phyloP scores from a whole-genome alignment of 169 alveolate genomes.

The Cryptosporidium parvum region DNA sequence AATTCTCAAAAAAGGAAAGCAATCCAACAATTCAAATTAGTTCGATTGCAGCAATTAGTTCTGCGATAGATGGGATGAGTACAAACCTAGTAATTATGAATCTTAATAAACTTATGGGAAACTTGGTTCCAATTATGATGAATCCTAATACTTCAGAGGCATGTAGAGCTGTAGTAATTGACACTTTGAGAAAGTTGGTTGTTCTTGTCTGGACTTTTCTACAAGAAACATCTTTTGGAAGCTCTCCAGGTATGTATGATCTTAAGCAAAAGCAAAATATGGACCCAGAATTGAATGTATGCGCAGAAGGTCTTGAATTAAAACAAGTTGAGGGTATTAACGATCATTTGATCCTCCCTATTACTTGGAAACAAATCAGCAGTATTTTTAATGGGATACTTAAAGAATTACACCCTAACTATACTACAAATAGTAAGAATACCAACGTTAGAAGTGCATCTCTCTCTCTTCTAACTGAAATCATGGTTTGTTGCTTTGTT shows the following conservation, averaged over 20 bases:
- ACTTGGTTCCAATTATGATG: slow-evolving; percentile 39
- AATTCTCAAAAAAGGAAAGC: slow-evolving; percentile 26
- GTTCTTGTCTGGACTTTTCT: slow-evolving; percentile 64
- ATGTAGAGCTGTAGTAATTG: slow-evolving; percentile 76
- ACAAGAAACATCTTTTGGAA: slow-evolving; percentile 69
- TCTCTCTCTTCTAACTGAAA: slow-evolving; percentile 56
- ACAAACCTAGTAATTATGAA: slow-evolving; percentile 41
- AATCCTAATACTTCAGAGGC: slow-evolving; percentile 65
- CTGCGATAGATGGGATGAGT: slow-evolving; percentile 74
- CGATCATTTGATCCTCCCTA: slow-evolving; percentile 35
- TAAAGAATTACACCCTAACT: slow-evolving; percentile 60
- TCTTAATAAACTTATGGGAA: slow-evolving; percentile 33
- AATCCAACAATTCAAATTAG: slow-evolving; percentile 51
- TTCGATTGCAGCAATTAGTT: slow-evolving; percentile 66
- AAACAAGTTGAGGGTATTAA: not conserved
- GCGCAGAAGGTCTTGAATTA: not conserved
- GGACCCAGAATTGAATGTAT: not conserved
- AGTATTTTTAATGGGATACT: slow-evolving; percentile 24
- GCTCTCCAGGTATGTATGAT: slow-evolving; percentile 66
- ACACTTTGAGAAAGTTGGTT: slow-evolving; percentile 43
- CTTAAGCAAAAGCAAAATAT: not conserved
- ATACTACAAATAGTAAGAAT: slow-evolving; percentile 37
- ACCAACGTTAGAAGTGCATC: slow-evolving; percentile 66
- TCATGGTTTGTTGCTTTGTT: slow-evolving; percentile 73
- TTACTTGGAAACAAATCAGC: slow-evolving; percentile 62